These are phyloP conservation scores for Mycosphaerella sp. DNA, from an alignment of 2,329 filamentous ascomycete species.

Conservation along the genomic window DNA sequence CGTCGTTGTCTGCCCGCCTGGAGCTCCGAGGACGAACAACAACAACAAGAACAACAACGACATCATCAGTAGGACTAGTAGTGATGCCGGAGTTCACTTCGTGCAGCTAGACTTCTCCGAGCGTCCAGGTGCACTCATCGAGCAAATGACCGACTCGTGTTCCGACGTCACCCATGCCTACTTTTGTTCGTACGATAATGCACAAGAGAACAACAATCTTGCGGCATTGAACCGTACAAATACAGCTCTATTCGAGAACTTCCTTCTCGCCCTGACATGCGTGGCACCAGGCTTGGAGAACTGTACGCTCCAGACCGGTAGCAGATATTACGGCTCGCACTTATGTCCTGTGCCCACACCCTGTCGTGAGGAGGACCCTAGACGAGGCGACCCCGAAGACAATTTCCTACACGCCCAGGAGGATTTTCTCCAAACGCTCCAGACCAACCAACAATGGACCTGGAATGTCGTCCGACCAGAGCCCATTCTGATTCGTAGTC, in stretches of 20 bases:
- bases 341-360: conserved; percentile 11
- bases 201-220: conserved; percentile 33
- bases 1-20: conserved; percentile 29
- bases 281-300: conserved; percentile 26
- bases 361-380: conserved; percentile 11
- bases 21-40: conserved; percentile 17
- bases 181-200: conserved; percentile 35
- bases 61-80: conserved; percentile 1
- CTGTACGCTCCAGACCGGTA: conserved; percentile 21
- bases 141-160: conserved; percentile 21
- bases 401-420: conserved; percentile 20
- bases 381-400: conserved; percentile 1
- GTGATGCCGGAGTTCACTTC: conserved; percentile 32
- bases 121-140: conserved; percentile 13
- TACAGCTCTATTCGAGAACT: conserved; percentile 33
- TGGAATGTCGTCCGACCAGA: conserved; percentile 32
- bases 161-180: conserved; percentile 33
- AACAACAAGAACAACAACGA: no score
- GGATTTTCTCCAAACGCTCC: conserved; percentile 12
- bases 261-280: conserved; percentile 28
- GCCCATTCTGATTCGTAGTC: conserved; percentile 19
- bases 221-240: conserved; percentile 26
- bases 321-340: conserved; percentile 16
- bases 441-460: conserved; percentile 28
- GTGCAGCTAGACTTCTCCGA: conserved; percentile 32